Percentiles rank a stretch among this genome's conserved stretches.
These are phyloP conservation scores for Wickerhamiella allomyrinae DNA, from an alignment of 805 yeast species.

Conservation along the genomic window DNA sequence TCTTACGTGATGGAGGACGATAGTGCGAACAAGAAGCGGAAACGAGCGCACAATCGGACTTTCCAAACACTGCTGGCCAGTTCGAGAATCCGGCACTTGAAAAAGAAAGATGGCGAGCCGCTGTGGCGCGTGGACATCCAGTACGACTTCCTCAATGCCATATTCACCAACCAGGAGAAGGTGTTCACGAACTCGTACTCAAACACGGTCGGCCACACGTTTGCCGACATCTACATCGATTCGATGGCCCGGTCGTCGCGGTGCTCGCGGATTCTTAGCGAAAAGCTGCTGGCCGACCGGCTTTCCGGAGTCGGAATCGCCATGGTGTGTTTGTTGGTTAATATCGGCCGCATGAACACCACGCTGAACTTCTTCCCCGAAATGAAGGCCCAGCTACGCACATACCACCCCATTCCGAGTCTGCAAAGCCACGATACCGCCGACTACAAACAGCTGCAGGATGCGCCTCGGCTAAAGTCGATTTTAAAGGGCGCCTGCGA, in stretches of 20 bases:
- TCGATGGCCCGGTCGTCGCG: constrained; percentile 72
- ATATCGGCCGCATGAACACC: constrained; percentile 87
- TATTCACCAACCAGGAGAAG: constrained; percentile 47
- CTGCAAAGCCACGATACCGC: constrained; percentile 50
- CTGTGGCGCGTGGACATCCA: constrained; percentile 82
- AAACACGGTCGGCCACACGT: constrained; percentile 41
- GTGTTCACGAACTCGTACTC: constrained; percentile 42
- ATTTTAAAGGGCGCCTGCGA: constrained; percentile 82
- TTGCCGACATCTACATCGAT: constrained; percentile 69
- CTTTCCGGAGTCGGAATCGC: constrained; percentile 55
- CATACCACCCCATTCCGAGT: constrained; percentile 87
- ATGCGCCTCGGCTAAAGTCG: constrained; percentile 84
- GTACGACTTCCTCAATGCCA: constrained; percentile 51
- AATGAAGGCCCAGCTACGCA: constrained; percentile 85
- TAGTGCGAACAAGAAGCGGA: constrained; percentile 1
- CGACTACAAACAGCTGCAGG: constrained; percentile 71
- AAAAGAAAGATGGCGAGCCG: constrained; percentile 86
- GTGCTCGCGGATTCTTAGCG: constrained; percentile 70
- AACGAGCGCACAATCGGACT: constrained; percentile 15
- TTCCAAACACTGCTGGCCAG: constrained; percentile 19
- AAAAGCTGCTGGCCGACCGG: constrained; percentile 52
- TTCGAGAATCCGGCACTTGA: constrained; percentile 34
- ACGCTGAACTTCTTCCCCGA: constrained; percentile 87
- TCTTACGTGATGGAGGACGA: neutral
- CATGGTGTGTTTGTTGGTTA: constrained; percentile 73